Conservation (phyloP, 306 rosid species). For the Trifolium fragiferum region DNA sequence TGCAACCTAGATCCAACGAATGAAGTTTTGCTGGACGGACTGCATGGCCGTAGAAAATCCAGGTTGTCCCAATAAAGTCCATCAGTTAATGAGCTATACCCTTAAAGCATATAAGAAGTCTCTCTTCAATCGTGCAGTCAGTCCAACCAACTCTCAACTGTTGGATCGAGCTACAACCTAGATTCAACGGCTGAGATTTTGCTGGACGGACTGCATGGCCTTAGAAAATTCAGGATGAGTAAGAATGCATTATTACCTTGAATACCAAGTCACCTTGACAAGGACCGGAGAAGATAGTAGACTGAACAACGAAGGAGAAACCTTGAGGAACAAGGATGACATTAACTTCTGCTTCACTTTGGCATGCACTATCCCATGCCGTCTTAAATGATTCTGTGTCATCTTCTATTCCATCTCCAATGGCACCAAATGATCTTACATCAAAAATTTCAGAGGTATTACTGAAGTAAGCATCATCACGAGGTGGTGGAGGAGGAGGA, state of each 20-base stretch:
- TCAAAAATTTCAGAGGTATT: constrained; percentile 52
- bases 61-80: not conserved
- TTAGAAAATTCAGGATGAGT: not conserved
- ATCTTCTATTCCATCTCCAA: constrained; percentile 74
- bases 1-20: not conserved
- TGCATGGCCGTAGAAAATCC: not conserved
- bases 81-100: not conserved
- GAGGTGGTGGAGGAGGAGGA: constrained; percentile 39
- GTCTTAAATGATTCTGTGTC: constrained; percentile 85
- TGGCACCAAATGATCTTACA: constrained; percentile 71
- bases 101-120: not conserved
- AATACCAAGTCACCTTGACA: constrained; percentile 64
- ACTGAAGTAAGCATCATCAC: constrained; percentile 16
- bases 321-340: constrained; percentile 67
- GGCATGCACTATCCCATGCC: constrained; percentile 94
- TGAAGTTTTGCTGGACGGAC: not conserved
- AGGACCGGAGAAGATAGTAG: constrained; percentile 88
- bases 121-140: not conserved
- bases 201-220: no score
- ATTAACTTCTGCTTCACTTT: constrained; percentile 48
- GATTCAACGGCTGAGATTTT: not conserved
- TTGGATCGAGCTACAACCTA: not conserved
- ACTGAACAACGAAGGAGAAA: constrained; percentile 67
- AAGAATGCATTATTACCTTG: constrained; percentile 55
- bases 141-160: not conserved